These are phyloP conservation scores for Hygrophila difformis DNA, from an alignment of 257 asterid species.

Conservation along the genomic window DNA sequence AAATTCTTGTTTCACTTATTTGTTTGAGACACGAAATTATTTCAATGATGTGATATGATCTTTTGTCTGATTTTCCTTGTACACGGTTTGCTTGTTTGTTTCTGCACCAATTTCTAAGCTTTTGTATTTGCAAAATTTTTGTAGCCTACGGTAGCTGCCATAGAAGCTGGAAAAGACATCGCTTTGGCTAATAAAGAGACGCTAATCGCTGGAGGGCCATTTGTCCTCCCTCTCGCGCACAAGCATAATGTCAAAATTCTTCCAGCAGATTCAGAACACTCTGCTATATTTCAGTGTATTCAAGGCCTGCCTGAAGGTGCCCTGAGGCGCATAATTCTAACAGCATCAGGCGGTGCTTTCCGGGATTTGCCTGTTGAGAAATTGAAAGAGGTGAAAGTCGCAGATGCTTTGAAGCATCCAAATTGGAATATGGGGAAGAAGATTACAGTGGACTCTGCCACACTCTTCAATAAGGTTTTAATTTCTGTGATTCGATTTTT, in stretches of 20 bases:
- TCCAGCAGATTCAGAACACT: slow-evolving; percentile 99
- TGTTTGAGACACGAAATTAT: too few species aligned
- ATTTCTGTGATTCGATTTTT: slow-evolving; percentile 4
- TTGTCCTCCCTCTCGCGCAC: slow-evolving; percentile 93
- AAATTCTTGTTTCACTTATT: too few species aligned
- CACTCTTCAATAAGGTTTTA: slow-evolving; percentile 97
- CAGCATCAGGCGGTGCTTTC: slow-evolving; percentile 98
- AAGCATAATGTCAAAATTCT: slow-evolving; percentile 96
- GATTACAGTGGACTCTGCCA: slow-evolving; percentile 97
- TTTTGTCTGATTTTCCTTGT: too few species aligned
- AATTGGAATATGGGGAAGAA: slow-evolving; percentile 99
- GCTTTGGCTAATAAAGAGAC: slow-evolving; percentile 99
- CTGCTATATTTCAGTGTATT: slow-evolving; percentile 99
- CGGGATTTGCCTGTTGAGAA: slow-evolving; percentile 95
- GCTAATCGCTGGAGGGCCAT: slow-evolving; percentile 94
- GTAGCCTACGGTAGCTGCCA: slow-evolving; percentile 97
- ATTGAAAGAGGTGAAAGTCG: slow-evolving; percentile 90
- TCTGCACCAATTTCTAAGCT: too few species aligned
- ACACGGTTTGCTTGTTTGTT: too few species aligned
- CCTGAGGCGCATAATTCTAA: slow-evolving; percentile 84
- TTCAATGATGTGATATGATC: too few species aligned
- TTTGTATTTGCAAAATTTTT: too few species aligned
- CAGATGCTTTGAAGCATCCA: slow-evolving; percentile 98
- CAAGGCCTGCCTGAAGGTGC: slow-evolving; percentile 99
- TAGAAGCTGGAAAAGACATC: slow-evolving; percentile 96